Evolutionary conservation across 768 basidiomycete species (phyloP).

Genomic region (Rhizopogon sp.): DNA sequence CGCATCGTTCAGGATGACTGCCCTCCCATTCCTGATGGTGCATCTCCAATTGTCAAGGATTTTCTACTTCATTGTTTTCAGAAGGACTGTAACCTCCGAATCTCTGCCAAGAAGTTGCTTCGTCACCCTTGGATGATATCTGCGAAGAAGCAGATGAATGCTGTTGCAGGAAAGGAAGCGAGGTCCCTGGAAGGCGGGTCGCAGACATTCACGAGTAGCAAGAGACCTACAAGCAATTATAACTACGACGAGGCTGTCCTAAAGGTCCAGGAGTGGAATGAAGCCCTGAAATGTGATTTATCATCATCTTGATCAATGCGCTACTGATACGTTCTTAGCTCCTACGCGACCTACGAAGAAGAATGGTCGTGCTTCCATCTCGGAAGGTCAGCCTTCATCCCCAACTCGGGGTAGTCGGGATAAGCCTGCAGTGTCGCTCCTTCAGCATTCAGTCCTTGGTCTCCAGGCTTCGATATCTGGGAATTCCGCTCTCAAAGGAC

Average conservation of each 20-base stretch:
- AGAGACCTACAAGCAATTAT: constrained; percentile 67
- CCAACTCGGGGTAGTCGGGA: constrained; percentile 31
- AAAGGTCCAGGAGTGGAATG: constrained; percentile 98
- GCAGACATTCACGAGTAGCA: constrained; percentile 27
- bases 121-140: constrained; percentile 95
- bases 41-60: constrained; percentile 92
- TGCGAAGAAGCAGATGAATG: constrained; percentile 67
- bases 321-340: constrained; percentile 35
- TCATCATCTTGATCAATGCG: constrained; percentile 11
- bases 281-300: constrained; percentile 80
- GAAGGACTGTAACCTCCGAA: constrained; percentile 92
- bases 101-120: constrained; percentile 89
- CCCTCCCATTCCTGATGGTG: constrained; percentile 94
- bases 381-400: constrained; percentile 39
- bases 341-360: constrained; percentile 74
- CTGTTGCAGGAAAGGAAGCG: constrained; percentile 23
- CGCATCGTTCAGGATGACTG: constrained; percentile 98
- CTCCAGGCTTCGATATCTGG: constrained; percentile 30
- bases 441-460: constrained; percentile 28
- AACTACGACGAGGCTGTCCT: constrained; percentile 93
- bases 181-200: constrained; percentile 10
- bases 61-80: constrained; percentile 98
- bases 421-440: constrained; percentile 20
- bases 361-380: constrained; percentile 33
- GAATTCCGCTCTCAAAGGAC: constrained; percentile 20